These are phyloP conservation scores for Solanum aculeatissimum DNA, from an alignment of 305 asterid genomes.

Conservation along the genomic window DNA sequence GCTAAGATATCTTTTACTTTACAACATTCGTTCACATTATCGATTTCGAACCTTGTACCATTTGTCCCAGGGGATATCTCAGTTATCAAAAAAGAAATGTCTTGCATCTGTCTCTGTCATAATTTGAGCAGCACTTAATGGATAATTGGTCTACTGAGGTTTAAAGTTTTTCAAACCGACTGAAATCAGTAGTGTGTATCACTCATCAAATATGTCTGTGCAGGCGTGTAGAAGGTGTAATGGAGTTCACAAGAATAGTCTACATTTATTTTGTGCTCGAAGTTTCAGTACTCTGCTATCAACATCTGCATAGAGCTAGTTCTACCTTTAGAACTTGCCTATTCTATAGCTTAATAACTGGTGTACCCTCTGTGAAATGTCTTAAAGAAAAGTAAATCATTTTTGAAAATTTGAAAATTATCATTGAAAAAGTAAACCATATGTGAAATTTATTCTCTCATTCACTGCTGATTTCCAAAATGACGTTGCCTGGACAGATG, in stretches of 20 bases:
- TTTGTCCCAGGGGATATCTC: neutral
- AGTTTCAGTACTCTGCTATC: neutral
- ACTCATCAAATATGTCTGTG: neutral
- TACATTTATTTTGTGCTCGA: neutral
- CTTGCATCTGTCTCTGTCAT: neutral
- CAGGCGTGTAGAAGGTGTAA: neutral
- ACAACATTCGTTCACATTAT: neutral
- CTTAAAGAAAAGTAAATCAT: neutral
- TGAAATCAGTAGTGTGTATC: neutral
- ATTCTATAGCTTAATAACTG: neutral
- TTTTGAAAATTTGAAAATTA: neutral
- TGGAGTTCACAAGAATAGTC: neutral
- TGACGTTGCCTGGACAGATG: slow-evolving; percentile 34
- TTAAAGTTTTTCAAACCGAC: neutral
- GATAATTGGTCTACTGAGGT: neutral
- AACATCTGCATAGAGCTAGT: neutral
- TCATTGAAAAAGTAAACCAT: neutral
- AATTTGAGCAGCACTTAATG: neutral
- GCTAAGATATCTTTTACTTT: neutral
- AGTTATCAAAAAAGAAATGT: neutral
- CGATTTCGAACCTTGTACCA: neutral
- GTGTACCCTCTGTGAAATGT: neutral
- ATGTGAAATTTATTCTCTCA: neutral
- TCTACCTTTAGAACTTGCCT: neutral
- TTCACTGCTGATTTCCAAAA: neutral